Percentiles rank a stretch among this genome's conserved stretches.
These are phyloP conservation scores for Pseudocercospora vitis DNA, from an alignment of 2,329 filamentous ascomycete species.

Conservation along the genomic window DNA sequence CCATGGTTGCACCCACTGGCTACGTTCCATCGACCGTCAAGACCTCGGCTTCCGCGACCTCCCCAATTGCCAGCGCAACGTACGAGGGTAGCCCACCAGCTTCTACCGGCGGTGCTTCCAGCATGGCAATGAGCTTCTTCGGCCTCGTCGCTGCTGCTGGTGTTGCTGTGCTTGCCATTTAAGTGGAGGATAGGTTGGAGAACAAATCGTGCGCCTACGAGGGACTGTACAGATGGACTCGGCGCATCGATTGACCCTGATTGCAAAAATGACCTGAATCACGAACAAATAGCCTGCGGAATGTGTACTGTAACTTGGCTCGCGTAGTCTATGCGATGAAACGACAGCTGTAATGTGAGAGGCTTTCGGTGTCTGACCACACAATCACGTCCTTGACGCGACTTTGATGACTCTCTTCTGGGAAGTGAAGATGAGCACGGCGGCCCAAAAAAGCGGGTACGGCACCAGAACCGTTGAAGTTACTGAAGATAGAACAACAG, in stretches of 20 bases:
- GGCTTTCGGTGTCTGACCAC: too few species aligned
- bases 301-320: conserved; percentile 3
- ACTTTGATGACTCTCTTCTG: too few species aligned
- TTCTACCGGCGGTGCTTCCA: conserved; percentile 28
- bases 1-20: conserved; percentile 39
- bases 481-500: background rate
- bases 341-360: conserved; percentile 1
- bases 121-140: conserved; percentile 41
- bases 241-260: background rate
- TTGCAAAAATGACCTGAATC: background rate
- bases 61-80: conserved; percentile 25
- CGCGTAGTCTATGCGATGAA: conserved; percentile 4
- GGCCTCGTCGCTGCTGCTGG: conserved; percentile 39
- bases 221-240: background rate
- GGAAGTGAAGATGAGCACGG: conserved; percentile 6
- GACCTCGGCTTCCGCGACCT: conserved; percentile 26
- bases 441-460: too few species aligned
- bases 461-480: background rate
- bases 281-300: conserved; percentile 1
- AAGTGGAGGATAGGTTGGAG: conserved; percentile 13
- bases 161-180: conserved; percentile 42
- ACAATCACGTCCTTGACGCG: background rate
- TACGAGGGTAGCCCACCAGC: conserved; percentile 18
- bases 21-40: conserved; percentile 37
- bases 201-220: background rate